Evolutionary conservation across 2,329 filamentous ascomycete species (phyloP).

Genomic region (Clonostachys solani): DNA sequence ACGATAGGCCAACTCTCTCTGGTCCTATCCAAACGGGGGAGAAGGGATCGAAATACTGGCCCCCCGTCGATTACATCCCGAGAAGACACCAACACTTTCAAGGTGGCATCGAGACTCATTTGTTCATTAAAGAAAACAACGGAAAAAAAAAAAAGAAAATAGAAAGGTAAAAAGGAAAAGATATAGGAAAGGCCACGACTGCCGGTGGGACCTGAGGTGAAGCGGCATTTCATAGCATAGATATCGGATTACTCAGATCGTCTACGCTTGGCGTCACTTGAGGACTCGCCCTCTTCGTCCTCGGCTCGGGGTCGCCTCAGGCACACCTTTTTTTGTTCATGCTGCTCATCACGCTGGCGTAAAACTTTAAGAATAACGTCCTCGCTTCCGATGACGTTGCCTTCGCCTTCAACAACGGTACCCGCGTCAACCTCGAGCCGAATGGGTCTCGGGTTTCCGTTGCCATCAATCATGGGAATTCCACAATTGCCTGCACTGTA

Average conservation of each 20-base stretch:
- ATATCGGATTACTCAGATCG: background rate
- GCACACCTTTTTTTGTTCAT: slow-evolving; percentile 4
- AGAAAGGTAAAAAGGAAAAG: background rate
- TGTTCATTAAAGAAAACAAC: too few relatives aligned
- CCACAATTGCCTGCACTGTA: slow-evolving; percentile 30
- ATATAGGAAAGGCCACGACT: too few relatives aligned
- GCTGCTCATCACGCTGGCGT: slow-evolving; percentile 9
- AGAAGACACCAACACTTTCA: too few relatives aligned
- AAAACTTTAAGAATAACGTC: slow-evolving; percentile 19
- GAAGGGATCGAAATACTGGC: too few relatives aligned
- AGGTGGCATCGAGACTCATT: too few relatives aligned
- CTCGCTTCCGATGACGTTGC: slow-evolving; percentile 36
- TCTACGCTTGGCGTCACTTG: slow-evolving; percentile 1
- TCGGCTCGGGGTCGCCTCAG: slow-evolving; percentile 10
- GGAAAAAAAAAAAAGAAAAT: too few relatives aligned
- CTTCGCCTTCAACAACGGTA: slow-evolving; percentile 34
- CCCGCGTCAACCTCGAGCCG: slow-evolving; percentile 39
- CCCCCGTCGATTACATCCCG: too few relatives aligned
- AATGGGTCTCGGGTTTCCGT: slow-evolving; percentile 34
- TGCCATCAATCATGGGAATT: slow-evolving; percentile 40
- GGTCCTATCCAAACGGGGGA: too few relatives aligned
- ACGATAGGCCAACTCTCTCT: too few relatives aligned
- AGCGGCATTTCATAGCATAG: background rate
- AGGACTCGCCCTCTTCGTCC: slow-evolving; percentile 2
- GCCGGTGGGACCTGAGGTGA: too few relatives aligned